Evolutionary conservation across 768 basidiomycete species (phyloP), one percentile per base, ranked within the genome.

Genomic region (Mrakia gelida): DNA sequence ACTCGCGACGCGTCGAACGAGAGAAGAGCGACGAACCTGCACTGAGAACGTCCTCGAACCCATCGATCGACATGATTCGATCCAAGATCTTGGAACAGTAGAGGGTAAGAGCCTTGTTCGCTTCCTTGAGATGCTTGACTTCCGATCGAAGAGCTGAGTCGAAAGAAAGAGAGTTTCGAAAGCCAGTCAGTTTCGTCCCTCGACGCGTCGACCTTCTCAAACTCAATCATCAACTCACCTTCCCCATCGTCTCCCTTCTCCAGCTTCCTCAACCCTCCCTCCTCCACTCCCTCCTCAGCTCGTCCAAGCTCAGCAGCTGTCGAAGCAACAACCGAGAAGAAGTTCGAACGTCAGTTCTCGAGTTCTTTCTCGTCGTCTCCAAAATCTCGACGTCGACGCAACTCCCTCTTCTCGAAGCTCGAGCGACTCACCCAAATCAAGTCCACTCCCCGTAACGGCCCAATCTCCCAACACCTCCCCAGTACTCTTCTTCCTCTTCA

Each of bases 281-380:
- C 79, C 79, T 49, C 41, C 8, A 79, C 76, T 30, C 75, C 76
- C 8, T 92, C 93, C 86, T 95, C 92, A 11, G 93, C 94, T 62
- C 94, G 89, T 45, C 93, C 94, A 77, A 96, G 89, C 84, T 95
- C 94, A 71, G 94, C 92, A 38, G 94, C 94, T 59, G 54, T 26
- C 54, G 15, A 45, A 45, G 23, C 54, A 15, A 59, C 28, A 26
- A 10, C 5, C n/a, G 7, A 59, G 11, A n/a, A n/a, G 13, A 52
- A 52, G 49, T 1, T 45, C 45, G 45, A 45, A 45, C 9, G 45
- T 56, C 54, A 56, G 54, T 26, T 23, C 26, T n/a, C n/a, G 59
- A 26, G 9, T 2, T 59, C 59, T 26, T 26, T 54, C 52, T 5
- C 52, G 6, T 54, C 52, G 52, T 54, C 52, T 16, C 11, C 41